Evolutionary conservation across 768 basidiomycete genomes (phyloP).

Genomic region (Steccherinum ochraceum): DNA sequence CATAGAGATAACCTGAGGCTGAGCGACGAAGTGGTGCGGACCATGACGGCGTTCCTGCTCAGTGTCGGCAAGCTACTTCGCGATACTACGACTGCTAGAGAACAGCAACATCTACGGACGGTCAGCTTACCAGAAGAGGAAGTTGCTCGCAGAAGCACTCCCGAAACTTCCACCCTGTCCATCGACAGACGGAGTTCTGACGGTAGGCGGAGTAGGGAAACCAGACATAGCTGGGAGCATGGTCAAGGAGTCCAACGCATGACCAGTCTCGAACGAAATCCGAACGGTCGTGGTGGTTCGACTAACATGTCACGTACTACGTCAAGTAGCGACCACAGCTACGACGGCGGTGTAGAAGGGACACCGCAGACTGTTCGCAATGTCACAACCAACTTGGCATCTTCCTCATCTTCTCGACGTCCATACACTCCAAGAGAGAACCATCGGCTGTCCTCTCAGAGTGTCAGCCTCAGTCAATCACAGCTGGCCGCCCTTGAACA

Average conservation of each 20-base stretch:
- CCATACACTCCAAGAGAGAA: constrained; percentile 50
- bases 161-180: constrained; percentile 27
- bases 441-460: constrained; percentile 36
- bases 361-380: constrained; percentile 17
- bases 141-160: constrained; percentile 25
- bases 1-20: constrained; percentile 64
- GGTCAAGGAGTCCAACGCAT: constrained; percentile 23
- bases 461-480: constrained; percentile 10
- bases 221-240: constrained; percentile 34
- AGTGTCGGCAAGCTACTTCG: constrained; percentile 65
- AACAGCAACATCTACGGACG: constrained; percentile 41
- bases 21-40: constrained; percentile 75
- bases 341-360: constrained; percentile 11
- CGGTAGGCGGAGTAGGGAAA: constrained; percentile 47
- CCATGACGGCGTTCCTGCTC: constrained; percentile 70
- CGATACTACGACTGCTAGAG: constrained; percentile 37
- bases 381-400: constrained; percentile 11
- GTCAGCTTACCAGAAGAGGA: constrained; percentile 49
- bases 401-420: constrained; percentile 39
- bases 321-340: constrained; percentile 25
- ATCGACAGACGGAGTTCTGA: constrained; percentile 46
- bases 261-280: constrained; percentile 14
- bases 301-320: constrained; percentile 14
- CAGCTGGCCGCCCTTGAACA: constrained; percentile 18
- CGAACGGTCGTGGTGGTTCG: constrained; percentile 6